phyloP scores from a whole-genome alignment of 495 filamentous ascomycete species.

The Talaromyces ruber region DNA sequence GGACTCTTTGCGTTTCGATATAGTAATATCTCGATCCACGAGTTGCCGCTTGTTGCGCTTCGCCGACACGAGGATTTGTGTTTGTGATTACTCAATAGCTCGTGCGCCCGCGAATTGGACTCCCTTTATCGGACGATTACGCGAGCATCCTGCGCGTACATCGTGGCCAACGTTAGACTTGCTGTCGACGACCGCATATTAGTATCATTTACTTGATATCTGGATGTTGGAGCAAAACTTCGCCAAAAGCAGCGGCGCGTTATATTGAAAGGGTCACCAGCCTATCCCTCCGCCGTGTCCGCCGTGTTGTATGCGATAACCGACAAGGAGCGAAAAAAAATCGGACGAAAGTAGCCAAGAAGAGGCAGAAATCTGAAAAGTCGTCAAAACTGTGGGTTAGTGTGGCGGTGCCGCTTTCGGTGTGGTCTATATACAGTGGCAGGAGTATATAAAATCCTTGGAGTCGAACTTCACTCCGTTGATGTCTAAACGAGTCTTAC shows the following conservation, averaged over 20 bases:
- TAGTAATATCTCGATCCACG: neutral
- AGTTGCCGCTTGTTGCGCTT: neutral
- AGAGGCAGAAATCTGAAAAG: neutral
- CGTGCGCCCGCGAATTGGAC: neutral
- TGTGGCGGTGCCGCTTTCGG: neutral
- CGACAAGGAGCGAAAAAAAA: neutral
- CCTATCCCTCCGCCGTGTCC: neutral
- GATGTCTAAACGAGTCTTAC: slow-evolving; percentile 6
- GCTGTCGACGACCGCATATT: neutral
- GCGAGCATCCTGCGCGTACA: neutral
- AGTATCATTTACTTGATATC: neutral
- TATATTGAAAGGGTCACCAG: neutral
- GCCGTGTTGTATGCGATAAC: neutral
- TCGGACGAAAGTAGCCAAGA: neutral
- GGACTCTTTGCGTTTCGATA: neutral
- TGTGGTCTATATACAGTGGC: neutral
- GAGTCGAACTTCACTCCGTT: neutral
- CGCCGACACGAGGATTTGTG: neutral
- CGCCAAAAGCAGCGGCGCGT: neutral
- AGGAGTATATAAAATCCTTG: neutral
- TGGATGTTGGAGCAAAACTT: neutral
- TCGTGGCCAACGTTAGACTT: neutral
- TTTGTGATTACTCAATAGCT: neutral
- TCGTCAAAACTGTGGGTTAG: neutral
- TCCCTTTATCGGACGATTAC: neutral